These are phyloP conservation scores for Suillus sp. DNA, from an alignment of 768 basidiomycete species.

Conservation along the genomic window DNA sequence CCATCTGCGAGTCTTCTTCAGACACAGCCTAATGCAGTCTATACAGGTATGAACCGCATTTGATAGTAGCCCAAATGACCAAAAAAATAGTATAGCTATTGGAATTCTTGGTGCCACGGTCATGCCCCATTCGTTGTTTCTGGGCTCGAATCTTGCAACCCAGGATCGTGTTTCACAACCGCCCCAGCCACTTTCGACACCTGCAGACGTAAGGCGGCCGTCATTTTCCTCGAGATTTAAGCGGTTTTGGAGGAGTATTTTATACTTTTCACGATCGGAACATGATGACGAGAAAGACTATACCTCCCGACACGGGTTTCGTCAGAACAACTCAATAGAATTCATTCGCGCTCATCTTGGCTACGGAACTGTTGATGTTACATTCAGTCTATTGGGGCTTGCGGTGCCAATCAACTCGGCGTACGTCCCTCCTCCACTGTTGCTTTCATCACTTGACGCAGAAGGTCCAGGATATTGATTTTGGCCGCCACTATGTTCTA, in stretches of 20 bases:
- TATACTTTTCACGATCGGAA: slow-evolving; percentile 15
- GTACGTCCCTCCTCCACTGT: slow-evolving; percentile 18
- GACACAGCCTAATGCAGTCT: slow-evolving; percentile 39
- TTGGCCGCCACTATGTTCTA: slow-evolving; percentile 30
- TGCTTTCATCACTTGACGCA: background rate
- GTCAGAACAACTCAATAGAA: slow-evolving; percentile 34
- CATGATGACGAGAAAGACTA: slow-evolving; percentile 12
- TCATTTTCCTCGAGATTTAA: slow-evolving; percentile 6
- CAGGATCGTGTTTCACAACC: slow-evolving; percentile 43
- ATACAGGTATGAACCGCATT: slow-evolving; percentile 31
- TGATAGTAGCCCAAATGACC: slow-evolving; percentile 10
- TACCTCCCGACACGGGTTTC: slow-evolving; percentile 19
- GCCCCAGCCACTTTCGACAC: slow-evolving; percentile 16
- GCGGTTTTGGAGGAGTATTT: slow-evolving; percentile 10
- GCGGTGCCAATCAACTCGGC: slow-evolving; percentile 50
- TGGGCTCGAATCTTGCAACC: slow-evolving; percentile 52
- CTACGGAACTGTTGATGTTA: slow-evolving; percentile 50
- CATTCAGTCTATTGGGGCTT: slow-evolving; percentile 43
- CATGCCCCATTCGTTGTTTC: slow-evolving; percentile 62
- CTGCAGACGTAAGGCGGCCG: slow-evolving; percentile 5
- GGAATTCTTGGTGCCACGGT: slow-evolving; percentile 54
- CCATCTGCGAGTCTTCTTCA: slow-evolving; percentile 37
- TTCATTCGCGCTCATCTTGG: slow-evolving; percentile 44
- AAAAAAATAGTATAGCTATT: slow-evolving; percentile 32
- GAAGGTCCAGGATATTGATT: slow-evolving; percentile 37